A percentile compares a stretch with the other conserved stretches of the same genome.
Conservation (phyloP, 306 rosid species). For the Prunus davidiana region DNA sequence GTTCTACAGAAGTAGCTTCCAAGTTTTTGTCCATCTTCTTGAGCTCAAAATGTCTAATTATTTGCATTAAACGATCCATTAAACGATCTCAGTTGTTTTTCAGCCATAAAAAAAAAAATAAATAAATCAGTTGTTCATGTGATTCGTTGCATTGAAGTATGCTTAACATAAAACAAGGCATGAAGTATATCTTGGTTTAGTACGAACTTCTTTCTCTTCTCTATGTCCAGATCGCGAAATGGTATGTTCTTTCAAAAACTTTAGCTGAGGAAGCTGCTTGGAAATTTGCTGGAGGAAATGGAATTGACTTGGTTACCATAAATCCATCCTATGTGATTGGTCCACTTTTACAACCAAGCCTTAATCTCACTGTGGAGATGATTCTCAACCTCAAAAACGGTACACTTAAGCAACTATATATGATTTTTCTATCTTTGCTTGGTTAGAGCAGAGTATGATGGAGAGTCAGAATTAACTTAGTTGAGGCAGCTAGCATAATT, state of each 20-base stretch:
- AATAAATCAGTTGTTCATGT: too few species aligned
- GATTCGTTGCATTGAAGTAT: too few species aligned
- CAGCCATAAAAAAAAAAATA: too few species aligned
- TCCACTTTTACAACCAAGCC: slow-evolving; percentile 27
- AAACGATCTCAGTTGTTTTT: neutral
- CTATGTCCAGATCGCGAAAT: neutral
- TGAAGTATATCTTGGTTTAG: too few species aligned
- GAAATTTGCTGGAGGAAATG: slow-evolving; percentile 27
- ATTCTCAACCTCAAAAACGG: slow-evolving; percentile 9
- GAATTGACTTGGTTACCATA: slow-evolving; percentile 24
- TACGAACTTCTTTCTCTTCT: neutral
- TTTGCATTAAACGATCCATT: neutral
- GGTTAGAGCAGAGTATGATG: too few species aligned
- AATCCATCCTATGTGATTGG: slow-evolving; percentile 27
- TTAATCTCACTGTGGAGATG: neutral
- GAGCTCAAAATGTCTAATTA: too few species aligned
- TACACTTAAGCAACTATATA: neutral
- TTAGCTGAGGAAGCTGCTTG: slow-evolving; percentile 42
- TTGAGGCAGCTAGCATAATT: too few species aligned
- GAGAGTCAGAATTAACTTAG: too few species aligned
- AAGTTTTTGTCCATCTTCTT: neutral
- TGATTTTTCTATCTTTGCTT: neutral
- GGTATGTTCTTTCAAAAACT: slow-evolving; percentile 24
- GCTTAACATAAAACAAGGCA: too few species aligned
- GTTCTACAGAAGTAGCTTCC: neutral